Evolutionary conservation across 1,284 basidiomycete species (phyloP).

Genomic region (Sporisorium graminicola): DNA sequence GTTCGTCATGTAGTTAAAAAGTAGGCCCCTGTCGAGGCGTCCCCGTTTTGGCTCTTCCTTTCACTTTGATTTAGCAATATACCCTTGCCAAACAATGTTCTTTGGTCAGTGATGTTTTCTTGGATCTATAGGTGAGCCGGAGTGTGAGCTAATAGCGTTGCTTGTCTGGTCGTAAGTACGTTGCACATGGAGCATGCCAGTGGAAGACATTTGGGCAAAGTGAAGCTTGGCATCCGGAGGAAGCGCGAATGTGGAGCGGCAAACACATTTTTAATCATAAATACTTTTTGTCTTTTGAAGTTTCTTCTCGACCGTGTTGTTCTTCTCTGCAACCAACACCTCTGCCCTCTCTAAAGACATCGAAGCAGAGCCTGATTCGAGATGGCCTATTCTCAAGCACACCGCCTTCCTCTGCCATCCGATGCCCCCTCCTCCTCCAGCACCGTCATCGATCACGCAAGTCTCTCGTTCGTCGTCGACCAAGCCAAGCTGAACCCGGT

Average conservation of each 20-base stretch:
- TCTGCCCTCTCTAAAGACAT: neutral
- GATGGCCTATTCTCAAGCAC: conserved; percentile 43
- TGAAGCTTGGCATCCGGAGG: neutral
- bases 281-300: conserved; percentile 5
- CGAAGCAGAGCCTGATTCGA: no score
- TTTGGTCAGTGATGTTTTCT: neutral
- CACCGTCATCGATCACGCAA: neutral
- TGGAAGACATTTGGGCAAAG: neutral
- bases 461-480: conserved; percentile 21
- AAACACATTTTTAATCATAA: conserved; percentile 1
- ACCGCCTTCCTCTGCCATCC: conserved; percentile 15
- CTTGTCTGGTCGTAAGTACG: neutral
- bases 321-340: neutral
- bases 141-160: neutral
- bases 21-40: neutral
- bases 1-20: conserved; percentile 12
- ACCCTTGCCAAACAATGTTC: conserved; percentile 23
- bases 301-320: conserved; percentile 6
- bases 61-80: conserved; percentile 27
- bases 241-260: conserved; percentile 14
- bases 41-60: neutral
- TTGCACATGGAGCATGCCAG: neutral
- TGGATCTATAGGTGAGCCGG: neutral
- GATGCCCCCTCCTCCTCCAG: neutral
- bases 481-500: conserved; percentile 25